Percentiles rank a stretch among this genome's conserved stretches.
These are phyloP conservation scores for Pythium periplocum DNA, from an alignment of 352 stramenopile genomes.

Conservation along the genomic window DNA sequence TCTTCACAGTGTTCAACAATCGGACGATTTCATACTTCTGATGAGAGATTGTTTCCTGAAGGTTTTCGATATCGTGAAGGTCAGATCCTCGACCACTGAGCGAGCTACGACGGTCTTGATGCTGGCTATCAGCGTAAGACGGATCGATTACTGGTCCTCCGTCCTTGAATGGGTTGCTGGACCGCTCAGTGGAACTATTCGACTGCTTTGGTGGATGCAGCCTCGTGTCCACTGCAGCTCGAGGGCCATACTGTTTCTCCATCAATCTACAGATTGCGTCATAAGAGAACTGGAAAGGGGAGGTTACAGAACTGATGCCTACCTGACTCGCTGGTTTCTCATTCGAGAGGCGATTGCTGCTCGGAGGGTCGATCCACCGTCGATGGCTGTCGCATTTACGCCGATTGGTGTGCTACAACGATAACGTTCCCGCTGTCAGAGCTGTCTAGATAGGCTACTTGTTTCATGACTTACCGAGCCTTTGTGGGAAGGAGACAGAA, in stretches of 20 bases:
- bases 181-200: neutral
- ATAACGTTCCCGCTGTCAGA: neutral
- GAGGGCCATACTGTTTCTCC: conserved; percentile 67
- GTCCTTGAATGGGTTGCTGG: conserved; percentile 7
- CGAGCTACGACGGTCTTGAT: conserved; percentile 13
- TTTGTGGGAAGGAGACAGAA: conserved; percentile 80
- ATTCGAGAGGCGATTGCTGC: conserved; percentile 77
- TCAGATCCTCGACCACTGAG: conserved; percentile 9
- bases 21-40: conserved; percentile 83
- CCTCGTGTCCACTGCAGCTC: conserved; percentile 29
- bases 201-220: conserved; percentile 8
- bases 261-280: conserved; percentile 42
- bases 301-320: neutral
- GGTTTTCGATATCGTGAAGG: conserved; percentile 27
- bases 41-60: conserved; percentile 54
- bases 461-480: conserved; percentile 26
- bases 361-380: conserved; percentile 70
- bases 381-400: conserved; percentile 57
- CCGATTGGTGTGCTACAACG: conserved; percentile 35
- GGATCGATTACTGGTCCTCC: neutral
- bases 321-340: conserved; percentile 75
- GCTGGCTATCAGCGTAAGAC: neutral
- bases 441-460: neutral
- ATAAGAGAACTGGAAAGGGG: neutral
- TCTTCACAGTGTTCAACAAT: conserved; percentile 80